Conservation (phyloP, 768 basidiomycete species). For the Psilocybe subaeruginosa region DNA sequence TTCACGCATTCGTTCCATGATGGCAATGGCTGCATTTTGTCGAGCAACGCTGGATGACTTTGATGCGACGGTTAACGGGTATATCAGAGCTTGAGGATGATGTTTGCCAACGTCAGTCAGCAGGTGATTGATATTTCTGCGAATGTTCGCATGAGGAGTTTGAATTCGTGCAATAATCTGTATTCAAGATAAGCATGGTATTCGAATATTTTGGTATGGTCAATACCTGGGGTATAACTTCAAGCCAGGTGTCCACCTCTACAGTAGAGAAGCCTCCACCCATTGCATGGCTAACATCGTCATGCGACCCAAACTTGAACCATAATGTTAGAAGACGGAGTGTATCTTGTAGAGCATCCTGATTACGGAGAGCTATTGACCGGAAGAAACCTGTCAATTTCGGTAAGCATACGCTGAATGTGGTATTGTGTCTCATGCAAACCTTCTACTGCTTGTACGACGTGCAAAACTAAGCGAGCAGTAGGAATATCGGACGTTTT, state of each 20-base stretch:
- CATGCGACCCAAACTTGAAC: slow-evolving; percentile 96
- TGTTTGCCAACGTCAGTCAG: slow-evolving; percentile 93
- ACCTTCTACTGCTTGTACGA: slow-evolving; percentile 95
- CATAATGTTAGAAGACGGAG: slow-evolving; percentile 91
- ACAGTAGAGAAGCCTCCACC: slow-evolving; percentile 84
- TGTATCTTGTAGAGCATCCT: slow-evolving; percentile 93
- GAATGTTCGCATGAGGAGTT: slow-evolving; percentile 86
- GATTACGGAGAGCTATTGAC: slow-evolving; percentile 87
- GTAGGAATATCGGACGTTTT: slow-evolving; percentile 61
- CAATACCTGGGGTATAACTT: slow-evolving; percentile 93
- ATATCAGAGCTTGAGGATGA: slow-evolving; percentile 97
- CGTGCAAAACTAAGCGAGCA: slow-evolving; percentile 73
- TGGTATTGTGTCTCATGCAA: slow-evolving; percentile 9
- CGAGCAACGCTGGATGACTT: slow-evolving; percentile 89
- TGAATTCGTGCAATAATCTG: slow-evolving; percentile 99
- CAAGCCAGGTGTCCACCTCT: slow-evolving; percentile 97
- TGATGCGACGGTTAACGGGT: slow-evolving; percentile 93
- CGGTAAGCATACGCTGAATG: not conserved
- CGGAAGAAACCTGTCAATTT: slow-evolving; percentile 80
- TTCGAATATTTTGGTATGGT: not conserved
- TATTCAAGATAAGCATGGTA: not conserved
- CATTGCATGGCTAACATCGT: slow-evolving; percentile 90
- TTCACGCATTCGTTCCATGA: slow-evolving; percentile 93
- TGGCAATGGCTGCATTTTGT: slow-evolving; percentile 78
- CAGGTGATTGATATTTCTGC: slow-evolving; percentile 86